Percentiles rank a stretch among this genome's conserved stretches.
Evolutionary conservation across 148 eudicot species (phyloP).

Genomic region (Camellia sinensis): DNA sequence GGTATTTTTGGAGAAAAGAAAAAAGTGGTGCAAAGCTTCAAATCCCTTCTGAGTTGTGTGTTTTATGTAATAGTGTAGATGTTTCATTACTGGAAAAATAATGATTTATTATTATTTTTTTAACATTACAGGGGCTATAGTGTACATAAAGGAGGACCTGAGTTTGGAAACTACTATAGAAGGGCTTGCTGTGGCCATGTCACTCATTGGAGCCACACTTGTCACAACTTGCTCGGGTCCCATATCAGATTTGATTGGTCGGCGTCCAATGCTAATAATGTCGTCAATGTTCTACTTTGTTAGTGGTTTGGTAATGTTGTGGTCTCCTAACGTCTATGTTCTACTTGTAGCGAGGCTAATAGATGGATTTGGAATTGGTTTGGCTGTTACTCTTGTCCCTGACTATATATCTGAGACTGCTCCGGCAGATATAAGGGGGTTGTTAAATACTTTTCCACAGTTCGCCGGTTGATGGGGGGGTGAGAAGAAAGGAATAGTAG

Average conservation of each 20-base stretch:
- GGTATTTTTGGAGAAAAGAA: too few relatives aligned
- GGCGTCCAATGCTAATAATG: slow-evolving; percentile 83
- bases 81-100: neutral
- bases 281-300: slow-evolving; percentile 71
- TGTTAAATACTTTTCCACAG: slow-evolving; percentile 81
- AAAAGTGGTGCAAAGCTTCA: too few relatives aligned
- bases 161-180: slow-evolving; percentile 50
- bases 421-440: slow-evolving; percentile 87
- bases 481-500: too few relatives aligned
- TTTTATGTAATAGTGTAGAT: too few relatives aligned
- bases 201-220: slow-evolving; percentile 83
- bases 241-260: slow-evolving; percentile 70
- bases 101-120: neutral
- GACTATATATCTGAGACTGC: slow-evolving; percentile 90
- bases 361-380: slow-evolving; percentile 87
- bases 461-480: slow-evolving; percentile 44
- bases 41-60: too few relatives aligned
- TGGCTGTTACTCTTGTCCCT: slow-evolving; percentile 85
- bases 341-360: slow-evolving; percentile 72
- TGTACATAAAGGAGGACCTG: slow-evolving; percentile 72
- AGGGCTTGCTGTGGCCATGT: slow-evolving; percentile 92
- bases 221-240: slow-evolving; percentile 88
- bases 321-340: slow-evolving; percentile 94
- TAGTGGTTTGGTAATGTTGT: slow-evolving; percentile 77
- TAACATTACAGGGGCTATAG: slow-evolving; percentile 47